Conservation (phyloP, 73 alveolate genomes). For the Paramecium primaurelia region DNA sequence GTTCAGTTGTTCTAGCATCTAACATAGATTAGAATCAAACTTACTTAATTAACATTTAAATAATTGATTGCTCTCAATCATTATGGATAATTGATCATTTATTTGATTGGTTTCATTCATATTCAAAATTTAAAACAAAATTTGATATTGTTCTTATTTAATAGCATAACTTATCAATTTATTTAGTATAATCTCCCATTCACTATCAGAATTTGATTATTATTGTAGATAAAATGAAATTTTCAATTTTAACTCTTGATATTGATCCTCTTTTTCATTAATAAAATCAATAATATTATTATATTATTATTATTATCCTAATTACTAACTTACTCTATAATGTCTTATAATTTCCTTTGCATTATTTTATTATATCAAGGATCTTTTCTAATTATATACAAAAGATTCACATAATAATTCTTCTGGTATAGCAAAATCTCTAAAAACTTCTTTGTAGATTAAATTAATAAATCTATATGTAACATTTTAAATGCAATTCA, state of each 20-base stretch:
- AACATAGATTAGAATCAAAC: not conserved
- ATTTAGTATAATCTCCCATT: not conserved
- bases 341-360: not conserved
- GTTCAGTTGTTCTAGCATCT: not conserved
- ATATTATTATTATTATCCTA: not conserved
- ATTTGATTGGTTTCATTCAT: not conserved
- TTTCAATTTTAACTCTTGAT: not conserved
- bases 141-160: not conserved
- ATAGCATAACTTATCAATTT: not conserved
- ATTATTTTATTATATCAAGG: not conserved
- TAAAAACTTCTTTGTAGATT: not conserved
- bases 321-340: not conserved
- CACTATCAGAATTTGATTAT: not conserved
- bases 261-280: not conserved
- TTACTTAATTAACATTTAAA: not conserved
- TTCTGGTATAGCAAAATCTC: not conserved
- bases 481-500: not conserved
- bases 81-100: not conserved
- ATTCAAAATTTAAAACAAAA: not conserved
- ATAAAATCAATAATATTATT: not conserved
- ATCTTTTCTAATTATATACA: not conserved
- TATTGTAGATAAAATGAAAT: not conserved
- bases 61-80: not conserved
- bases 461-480: not conserved
- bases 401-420: not conserved